A percentile compares a stretch with the other conserved stretches of the same genome.
These are phyloP conservation scores for Clitopilus hobsonii DNA, from an alignment of 768 basidiomycete species.

Conservation along the genomic window DNA sequence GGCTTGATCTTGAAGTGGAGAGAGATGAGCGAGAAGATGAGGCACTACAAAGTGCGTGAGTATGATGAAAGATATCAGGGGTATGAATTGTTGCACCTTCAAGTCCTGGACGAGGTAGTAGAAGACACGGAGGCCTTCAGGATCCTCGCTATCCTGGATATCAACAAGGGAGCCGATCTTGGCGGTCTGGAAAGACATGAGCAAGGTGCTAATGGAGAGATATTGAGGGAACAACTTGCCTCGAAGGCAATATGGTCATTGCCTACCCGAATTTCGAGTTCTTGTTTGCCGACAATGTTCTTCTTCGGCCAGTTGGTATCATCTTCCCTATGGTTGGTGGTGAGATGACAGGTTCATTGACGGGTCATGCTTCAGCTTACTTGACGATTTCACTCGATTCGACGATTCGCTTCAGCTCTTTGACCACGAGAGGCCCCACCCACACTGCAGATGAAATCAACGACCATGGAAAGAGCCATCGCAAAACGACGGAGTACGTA, in stretches of 20 bases:
- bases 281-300: constrained; percentile 98
- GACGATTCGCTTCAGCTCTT: constrained; percentile 92
- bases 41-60: constrained; percentile 53
- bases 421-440: constrained; percentile 87
- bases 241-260: constrained; percentile 97
- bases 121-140: constrained; percentile 95
- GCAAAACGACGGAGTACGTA: no score
- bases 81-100: constrained; percentile 48
- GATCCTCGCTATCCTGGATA: constrained; percentile 95
- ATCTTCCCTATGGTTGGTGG: constrained; percentile 68
- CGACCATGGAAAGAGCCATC: background rate
- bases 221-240: no score
- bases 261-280: constrained; percentile 91
- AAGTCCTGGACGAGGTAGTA: constrained; percentile 99
- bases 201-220: background rate
- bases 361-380: constrained; percentile 37
- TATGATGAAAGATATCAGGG: background rate
- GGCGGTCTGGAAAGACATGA: constrained; percentile 61
- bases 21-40: constrained; percentile 96
- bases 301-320: constrained; percentile 99
- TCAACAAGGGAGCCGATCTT: constrained; percentile 98
- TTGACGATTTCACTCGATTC: constrained; percentile 93
- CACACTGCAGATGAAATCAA: constrained; percentile 62
- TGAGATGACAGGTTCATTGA: background rate
- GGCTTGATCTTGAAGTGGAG: constrained; percentile 99